Evolutionary conservation across 352 stramenopile genomes (phyloP).

Genomic region (Phytophthora agathidicida): DNA sequence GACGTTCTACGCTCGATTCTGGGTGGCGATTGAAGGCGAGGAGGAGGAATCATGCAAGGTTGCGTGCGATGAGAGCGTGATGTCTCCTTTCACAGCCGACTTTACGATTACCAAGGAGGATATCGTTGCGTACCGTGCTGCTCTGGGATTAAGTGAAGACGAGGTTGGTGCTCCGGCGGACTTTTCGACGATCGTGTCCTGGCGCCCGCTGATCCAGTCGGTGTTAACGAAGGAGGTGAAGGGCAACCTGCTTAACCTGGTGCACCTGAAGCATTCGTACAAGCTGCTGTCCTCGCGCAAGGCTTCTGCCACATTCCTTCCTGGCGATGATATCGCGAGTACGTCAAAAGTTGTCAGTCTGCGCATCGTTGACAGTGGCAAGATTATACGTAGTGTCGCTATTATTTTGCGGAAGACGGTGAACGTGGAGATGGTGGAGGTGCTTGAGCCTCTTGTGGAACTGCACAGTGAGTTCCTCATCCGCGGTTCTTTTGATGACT

Average conservation of each 20-base stretch:
- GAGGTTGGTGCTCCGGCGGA: slow-evolving; percentile 57
- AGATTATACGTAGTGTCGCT: slow-evolving; percentile 75
- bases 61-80: slow-evolving; percentile 64
- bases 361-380: slow-evolving; percentile 79
- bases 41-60: slow-evolving; percentile 62
- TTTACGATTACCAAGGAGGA: slow-evolving; percentile 66
- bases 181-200: slow-evolving; percentile 82
- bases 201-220: slow-evolving; percentile 83
- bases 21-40: slow-evolving; percentile 63
- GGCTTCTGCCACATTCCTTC: slow-evolving; percentile 47
- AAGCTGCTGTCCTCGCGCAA: slow-evolving; percentile 62
- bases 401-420: slow-evolving; percentile 70
- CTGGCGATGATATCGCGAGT: slow-evolving; percentile 77
- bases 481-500: slow-evolving; percentile 78
- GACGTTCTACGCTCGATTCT: slow-evolving; percentile 80
- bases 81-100: slow-evolving; percentile 63
- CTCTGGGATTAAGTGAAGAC: slow-evolving; percentile 48
- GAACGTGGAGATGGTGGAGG: slow-evolving; percentile 53
- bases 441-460: slow-evolving; percentile 72
- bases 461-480: slow-evolving; percentile 88
- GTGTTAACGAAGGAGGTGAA: slow-evolving; percentile 85
- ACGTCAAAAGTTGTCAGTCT: slow-evolving; percentile 70
- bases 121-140: slow-evolving; percentile 62
- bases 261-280: slow-evolving; percentile 88
- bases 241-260: slow-evolving; percentile 81